Evolutionary conservation across 805 yeast genomes (phyloP), one percentile per base, ranked within the genome.

Genomic region (Starmerella etchellsii): DNA sequence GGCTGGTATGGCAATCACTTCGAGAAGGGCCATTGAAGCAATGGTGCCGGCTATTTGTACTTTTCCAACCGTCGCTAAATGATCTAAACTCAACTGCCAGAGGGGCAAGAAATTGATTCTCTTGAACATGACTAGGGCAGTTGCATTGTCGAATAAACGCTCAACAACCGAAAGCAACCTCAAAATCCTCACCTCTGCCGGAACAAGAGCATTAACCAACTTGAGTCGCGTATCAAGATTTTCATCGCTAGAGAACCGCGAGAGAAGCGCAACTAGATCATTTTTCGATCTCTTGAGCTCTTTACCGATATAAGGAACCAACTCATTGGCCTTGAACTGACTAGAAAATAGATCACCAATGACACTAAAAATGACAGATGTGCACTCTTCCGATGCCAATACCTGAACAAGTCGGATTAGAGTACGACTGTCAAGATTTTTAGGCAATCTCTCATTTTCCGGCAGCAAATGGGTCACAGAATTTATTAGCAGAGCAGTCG

Each of bases 1-100:
- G 61, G 95, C 85, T n/a, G 91, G 91, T 37, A 88, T 94, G 94
- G 91, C 84, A 42, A 91, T 66, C 0, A 95, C 77, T 57, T 88
- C 98, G 46, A 88, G 83, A 46, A 85, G 60, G 0, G 97, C 96
- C 20, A 88, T 65, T 20, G 87, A 23, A 6, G 28, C 27, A 5
- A 61, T 1, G 82, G 78, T 1, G 25, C 36, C 36, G 7, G 20
- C 28, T 19, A 33, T 21, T n/a, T 23, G 36, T 14, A 67, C 31
- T 71, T 70, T 19, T 70, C 75, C 53, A 78, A 88, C 43, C 81
- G 61, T 52, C 84, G 64, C 49, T 83, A 77, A 37, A 74, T 81
- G 62, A 91, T 79, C 35, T 83, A 66, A 0, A 85, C 81, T 30
- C 77, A 81, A 37, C 3, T 36, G 33, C 97, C 97, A 88, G 21